Evolutionary conservation across 257 asterid species (phyloP), one percentile per base, ranked within the genome.

Genomic region (Cinchona pubescens): DNA sequence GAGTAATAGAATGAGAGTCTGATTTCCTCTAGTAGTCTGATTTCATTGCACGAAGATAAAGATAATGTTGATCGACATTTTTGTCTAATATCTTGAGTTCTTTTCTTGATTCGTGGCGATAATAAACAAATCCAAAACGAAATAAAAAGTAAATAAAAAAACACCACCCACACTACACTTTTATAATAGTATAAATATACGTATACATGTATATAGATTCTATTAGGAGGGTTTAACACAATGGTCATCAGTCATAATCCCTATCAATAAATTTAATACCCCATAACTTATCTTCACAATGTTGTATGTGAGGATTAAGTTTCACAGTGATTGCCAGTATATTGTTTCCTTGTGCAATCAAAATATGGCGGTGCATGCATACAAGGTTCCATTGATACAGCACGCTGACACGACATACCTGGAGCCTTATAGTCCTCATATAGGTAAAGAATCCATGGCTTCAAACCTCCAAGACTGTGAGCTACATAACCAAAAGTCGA

Each of bases 401-500:
- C 92, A 21, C 87, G 83, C 21, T 69, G 63, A 53, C 97, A 92
- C 0, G 90, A 81, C 2, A 88, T 96, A 34, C 90, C 75, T 0
- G 93, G 91, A 2, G 79, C 79, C 11, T 82, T 79, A 25, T n/a
- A 58, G 61, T 88, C 85, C 25, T 86, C 89, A 0, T 91, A 83
- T 88, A 83, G 81, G 84, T 87, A 81, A 18, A 92, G 82, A 75
- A 92, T 89, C 97, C 96, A 90, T 0, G 97, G 94, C 87, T 79
- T 85, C 70, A 92, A 7, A 27, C 94, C 96, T 69, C 96, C 97
- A 23, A 90, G 91, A 46, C 97, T 90, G 46, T 92, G 97, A 46
- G 96, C 96, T 63, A 92, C 93, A 61, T 90, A 92, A 9, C 97
- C 97, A 25, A 90, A 92, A 40, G 97, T 92, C 13, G 97, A 90